Evolutionary conservation across 768 basidiomycete genomes (phyloP), one percentile per base, ranked within the genome.

Genomic region (Rhodosporidiobolus sp.): DNA sequence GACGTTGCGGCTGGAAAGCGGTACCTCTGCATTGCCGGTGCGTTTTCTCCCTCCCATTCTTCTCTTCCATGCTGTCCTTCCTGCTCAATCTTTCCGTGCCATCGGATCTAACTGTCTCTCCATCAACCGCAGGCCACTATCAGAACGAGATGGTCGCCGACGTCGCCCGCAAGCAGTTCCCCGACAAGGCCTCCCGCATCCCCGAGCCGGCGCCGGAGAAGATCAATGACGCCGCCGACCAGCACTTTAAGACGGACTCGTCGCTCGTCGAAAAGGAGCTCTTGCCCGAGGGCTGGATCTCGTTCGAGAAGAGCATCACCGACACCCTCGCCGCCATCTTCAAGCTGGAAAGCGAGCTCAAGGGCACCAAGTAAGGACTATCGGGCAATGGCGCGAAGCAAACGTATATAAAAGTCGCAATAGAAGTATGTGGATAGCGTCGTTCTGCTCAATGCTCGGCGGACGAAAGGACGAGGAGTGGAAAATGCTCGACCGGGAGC

Each of bases 1-100:
- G 75, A 76, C 30, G 58, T 59, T 24, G 75, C 67, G 24, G 57
- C 45, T 17, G 68, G 67, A 24, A 68, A 76, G 57, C 66, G 75
- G 1, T 74, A 74, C 67, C 68, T 74, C 46, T n/a, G 38, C 55
- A 58, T 69, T n/a, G 72, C 66, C 28, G 55, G 68, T 68, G 43
- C 45, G 56, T 52, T 28, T 28, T 43, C 35, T 7, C 38, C 20
- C 48, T 24, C 22, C 46, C 60, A 20, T 22, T 26, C 34, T 38
- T 38, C 26, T 34, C 35, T 6, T n/a, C 16, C 14, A 16, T 16
- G 28, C 9, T 2, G 16, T 64, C 43, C 20, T 43, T 19, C 0
- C 64, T 52, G 9, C 38, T 45, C n/a, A n/a, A n/a, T n/a, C n/a
- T n/a, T n/a, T n/a, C n/a, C n/a, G n/a, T n/a, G n/a, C n/a, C n/a